Percentiles rank a stretch among this genome's conserved stretches.
Conservation (phyloP, 2,329 filamentous ascomycete species). For the Colletotrichum chlorophyti region DNA sequence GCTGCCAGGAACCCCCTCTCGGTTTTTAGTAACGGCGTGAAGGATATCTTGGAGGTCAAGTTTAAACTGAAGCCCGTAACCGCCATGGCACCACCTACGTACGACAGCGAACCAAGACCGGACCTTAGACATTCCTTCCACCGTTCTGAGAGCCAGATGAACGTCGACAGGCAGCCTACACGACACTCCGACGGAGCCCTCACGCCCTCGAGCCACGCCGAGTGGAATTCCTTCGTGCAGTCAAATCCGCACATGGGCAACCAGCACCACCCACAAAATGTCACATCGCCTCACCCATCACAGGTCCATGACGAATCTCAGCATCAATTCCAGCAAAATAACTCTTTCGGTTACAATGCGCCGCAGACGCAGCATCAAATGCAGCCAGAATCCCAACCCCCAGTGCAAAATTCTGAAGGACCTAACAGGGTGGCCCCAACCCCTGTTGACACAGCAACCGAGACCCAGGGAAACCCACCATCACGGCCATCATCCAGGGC, state of each 20-base stretch:
- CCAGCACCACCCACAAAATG: conserved; percentile 41
- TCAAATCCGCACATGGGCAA: conserved; percentile 66
- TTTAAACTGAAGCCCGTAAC: conserved; percentile 80
- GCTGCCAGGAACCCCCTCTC: conserved; percentile 87
- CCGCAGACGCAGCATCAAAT: conserved; percentile 25
- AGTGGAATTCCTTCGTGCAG: conserved; percentile 82
- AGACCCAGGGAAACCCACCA: conserved; percentile 45
- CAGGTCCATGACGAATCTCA: conserved; percentile 23
- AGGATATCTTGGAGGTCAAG: conserved; percentile 92
- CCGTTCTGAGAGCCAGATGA: conserved; percentile 25
- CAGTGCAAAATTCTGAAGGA: conserved; percentile 35
- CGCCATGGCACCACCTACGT: conserved; percentile 54
- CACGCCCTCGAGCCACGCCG: conserved; percentile 67
- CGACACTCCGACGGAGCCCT: conserved; percentile 43
- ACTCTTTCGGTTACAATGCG: conserved; percentile 18
- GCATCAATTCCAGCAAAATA: conserved; percentile 9
- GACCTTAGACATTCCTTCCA: conserved; percentile 20
- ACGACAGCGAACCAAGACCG: conserved; percentile 32
- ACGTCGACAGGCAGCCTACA: conserved; percentile 28
- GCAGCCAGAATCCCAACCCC: conserved; percentile 16
- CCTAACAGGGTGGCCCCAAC: conserved; percentile 43
- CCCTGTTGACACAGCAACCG: conserved; percentile 33
- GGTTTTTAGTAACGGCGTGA: conserved; percentile 81
- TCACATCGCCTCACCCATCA: conserved; percentile 42
- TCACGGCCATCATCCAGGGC: conserved; percentile 68